These are phyloP conservation scores for Aphanomyces euteiches DNA, from an alignment of 352 stramenopile species.

Conservation along the genomic window DNA sequence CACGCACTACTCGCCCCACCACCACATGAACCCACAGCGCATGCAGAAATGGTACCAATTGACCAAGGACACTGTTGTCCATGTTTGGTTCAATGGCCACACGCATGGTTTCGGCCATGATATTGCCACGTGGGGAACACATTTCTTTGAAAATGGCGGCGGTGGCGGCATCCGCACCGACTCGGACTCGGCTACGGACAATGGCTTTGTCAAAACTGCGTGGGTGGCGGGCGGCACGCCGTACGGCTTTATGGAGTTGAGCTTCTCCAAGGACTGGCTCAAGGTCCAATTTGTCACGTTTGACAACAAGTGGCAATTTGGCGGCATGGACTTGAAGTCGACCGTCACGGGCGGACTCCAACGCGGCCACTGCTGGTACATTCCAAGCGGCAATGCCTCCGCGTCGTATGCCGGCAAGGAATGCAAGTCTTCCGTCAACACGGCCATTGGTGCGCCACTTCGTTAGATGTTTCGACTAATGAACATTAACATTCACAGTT, in stretches of 20 bases:
- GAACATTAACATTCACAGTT: background rate
- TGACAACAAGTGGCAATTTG: conserved; percentile 75
- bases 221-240: conserved; percentile 77
- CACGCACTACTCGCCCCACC: conserved; percentile 71
- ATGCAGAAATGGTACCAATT: conserved; percentile 62
- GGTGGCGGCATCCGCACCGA: conserved; percentile 70
- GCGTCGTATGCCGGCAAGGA: conserved; percentile 48
- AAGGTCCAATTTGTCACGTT: conserved; percentile 82
- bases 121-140: conserved; percentile 74
- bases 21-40: conserved; percentile 65
- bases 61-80: conserved; percentile 44
- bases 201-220: conserved; percentile 35
- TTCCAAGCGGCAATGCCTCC: conserved; percentile 52
- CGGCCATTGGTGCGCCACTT: conserved; percentile 23
- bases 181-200: conserved; percentile 38
- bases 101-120: conserved; percentile 73
- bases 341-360: conserved; percentile 76
- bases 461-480: conserved; percentile 21
- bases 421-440: conserved; percentile 38
- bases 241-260: conserved; percentile 83
- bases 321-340: conserved; percentile 55
- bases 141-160: conserved; percentile 70
- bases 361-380: conserved; percentile 82
- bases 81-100: conserved; percentile 71
- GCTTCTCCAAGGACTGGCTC: conserved; percentile 83